phyloP scores from a whole-genome alignment of 2,329 filamentous ascomycete species.

The Aspergillus sp. region DNA sequence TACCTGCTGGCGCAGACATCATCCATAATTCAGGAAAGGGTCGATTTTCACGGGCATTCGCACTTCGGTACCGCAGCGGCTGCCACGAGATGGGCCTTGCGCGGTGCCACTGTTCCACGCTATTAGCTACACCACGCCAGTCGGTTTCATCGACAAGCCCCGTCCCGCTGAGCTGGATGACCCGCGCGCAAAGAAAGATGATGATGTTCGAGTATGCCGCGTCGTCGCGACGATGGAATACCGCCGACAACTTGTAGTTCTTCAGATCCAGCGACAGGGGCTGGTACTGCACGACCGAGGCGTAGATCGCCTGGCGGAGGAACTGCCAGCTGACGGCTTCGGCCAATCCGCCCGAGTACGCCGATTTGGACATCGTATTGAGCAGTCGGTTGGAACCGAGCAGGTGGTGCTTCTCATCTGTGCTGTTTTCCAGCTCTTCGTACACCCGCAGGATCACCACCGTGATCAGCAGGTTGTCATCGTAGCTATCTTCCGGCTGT shows the following conservation, averaged over 20 bases:
- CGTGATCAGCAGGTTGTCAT: conserved; percentile 41
- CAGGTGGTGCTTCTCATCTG: conserved; percentile 31
- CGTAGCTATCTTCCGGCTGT: conserved; percentile 35
- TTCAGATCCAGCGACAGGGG: conserved; percentile 31
- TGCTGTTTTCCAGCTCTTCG: conserved; percentile 34
- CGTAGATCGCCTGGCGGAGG: conserved; percentile 36
- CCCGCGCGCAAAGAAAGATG: conserved; percentile 33
- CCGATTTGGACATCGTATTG: conserved; percentile 32
- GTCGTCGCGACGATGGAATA: conserved; percentile 32
- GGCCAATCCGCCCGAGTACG: conserved; percentile 32
- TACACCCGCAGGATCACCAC: conserved; percentile 45
- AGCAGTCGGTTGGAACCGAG: conserved; percentile 33
- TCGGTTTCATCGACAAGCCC: conserved; percentile 13
- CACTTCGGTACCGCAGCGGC: conserved; percentile 23
- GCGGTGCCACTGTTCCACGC: conserved; percentile 24
- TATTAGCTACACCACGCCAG: conserved; percentile 18
- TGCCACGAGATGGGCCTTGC: conserved; percentile 25
- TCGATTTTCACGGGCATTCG: conserved; percentile 13
- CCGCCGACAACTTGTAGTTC: conserved; percentile 32
- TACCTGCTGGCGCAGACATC: conserved; percentile 27
- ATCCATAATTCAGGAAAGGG: conserved; percentile 33
- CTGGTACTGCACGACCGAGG: conserved; percentile 29
- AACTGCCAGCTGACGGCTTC: conserved; percentile 39
- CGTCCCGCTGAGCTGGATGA: conserved; percentile 23
- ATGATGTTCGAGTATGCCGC: conserved; percentile 32